Percentiles rank a stretch among this genome's conserved stretches.
phyloP scores from a whole-genome alignment of 2,329 filamentous ascomycete genomes.

The Elsinoe perseae region DNA sequence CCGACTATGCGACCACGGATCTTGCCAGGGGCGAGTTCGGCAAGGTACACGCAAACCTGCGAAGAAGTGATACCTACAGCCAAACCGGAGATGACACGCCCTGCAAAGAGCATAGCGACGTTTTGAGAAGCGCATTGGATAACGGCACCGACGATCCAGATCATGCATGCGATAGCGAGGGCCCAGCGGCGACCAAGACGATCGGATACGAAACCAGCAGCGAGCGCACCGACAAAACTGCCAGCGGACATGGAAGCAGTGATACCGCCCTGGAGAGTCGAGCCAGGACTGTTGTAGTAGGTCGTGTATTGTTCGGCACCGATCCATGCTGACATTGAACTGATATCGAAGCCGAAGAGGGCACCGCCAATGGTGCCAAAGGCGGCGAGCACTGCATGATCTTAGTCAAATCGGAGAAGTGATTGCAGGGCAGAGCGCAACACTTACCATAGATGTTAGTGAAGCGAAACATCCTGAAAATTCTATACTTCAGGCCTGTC shows the following conservation, averaged over 20 bases:
- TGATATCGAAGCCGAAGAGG: constrained; percentile 68
- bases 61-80: constrained; percentile 84
- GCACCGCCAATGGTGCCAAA: constrained; percentile 56
- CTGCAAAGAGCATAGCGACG: constrained; percentile 45
- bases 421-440: not conserved
- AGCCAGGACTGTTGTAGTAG: constrained; percentile 31
- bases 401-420: too few relatives aligned
- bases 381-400: constrained; percentile 39
- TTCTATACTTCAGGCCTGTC: too few relatives aligned
- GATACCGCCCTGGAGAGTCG: constrained; percentile 35
- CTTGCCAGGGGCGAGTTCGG: constrained; percentile 58
- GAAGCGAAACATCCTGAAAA: not conserved
- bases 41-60: constrained; percentile 89
- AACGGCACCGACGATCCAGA: constrained; percentile 41
- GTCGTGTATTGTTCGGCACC: constrained; percentile 41
- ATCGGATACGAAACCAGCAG: constrained; percentile 42
- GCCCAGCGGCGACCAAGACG: constrained; percentile 37
- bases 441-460: constrained; percentile 11
- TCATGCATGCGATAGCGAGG: constrained; percentile 37
- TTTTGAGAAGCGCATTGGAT: constrained; percentile 33
- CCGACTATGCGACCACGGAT: constrained; percentile 52
- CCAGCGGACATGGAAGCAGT: constrained; percentile 45
- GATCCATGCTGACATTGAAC: constrained; percentile 45
- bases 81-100: constrained; percentile 75
- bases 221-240: constrained; percentile 41